Conservation (phyloP, 768 basidiomycete genomes). For the Cystofilobasidium ferigula region DNA sequence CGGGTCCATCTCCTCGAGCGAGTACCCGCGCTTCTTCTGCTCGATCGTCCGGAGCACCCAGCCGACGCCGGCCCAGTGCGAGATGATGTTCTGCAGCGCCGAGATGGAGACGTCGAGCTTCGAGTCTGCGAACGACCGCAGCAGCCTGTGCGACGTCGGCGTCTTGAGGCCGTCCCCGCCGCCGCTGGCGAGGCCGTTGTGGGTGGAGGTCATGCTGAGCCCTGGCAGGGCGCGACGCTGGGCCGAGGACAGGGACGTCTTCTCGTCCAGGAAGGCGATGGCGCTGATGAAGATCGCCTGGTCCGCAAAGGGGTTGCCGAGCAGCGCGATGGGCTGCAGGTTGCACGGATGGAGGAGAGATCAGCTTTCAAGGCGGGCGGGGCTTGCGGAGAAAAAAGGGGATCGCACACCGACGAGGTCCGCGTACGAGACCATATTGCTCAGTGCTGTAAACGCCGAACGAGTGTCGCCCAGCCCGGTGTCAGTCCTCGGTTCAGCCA, state of each 20-base stretch:
- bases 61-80: constrained; percentile 23
- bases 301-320: constrained; percentile 24
- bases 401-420: constrained; percentile 10
- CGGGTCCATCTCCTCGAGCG: constrained; percentile 22
- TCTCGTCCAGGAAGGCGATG: constrained; percentile 24
- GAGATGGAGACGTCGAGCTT: constrained; percentile 22
- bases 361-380: background rate
- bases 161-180: constrained; percentile 18
- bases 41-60: constrained; percentile 27
- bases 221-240: background rate
- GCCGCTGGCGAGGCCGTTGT: background rate
- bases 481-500: background rate
- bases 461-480: background rate
- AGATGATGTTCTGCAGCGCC: constrained; percentile 14
- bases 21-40: constrained; percentile 23
- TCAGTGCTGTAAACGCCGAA: background rate
- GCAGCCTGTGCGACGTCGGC: constrained; percentile 15
- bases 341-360: background rate
- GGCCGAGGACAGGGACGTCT: background rate
- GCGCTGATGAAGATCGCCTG: constrained; percentile 24
- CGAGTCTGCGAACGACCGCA: constrained; percentile 12
- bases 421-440: constrained; percentile 24
- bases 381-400: background rate
- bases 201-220: background rate
- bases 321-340: constrained; percentile 13